A percentile compares a stretch with the other conserved stretches of the same genome.
Conservation (phyloP, 371 early-diverging fungal species). For the Mortierella sp. region DNA sequence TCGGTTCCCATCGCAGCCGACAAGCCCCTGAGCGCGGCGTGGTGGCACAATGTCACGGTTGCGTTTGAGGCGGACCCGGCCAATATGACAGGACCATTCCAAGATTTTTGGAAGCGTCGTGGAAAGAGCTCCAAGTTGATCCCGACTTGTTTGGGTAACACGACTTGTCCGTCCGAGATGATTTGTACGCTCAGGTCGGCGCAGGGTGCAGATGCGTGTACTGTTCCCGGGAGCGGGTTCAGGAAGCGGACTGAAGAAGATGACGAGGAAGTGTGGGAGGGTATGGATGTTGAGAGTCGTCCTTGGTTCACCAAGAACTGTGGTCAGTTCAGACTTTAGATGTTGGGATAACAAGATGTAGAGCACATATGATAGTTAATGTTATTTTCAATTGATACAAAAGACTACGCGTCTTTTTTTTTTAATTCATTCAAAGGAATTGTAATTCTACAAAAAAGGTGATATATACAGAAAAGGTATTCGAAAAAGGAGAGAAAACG, state of each 20-base stretch:
- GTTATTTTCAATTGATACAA: neutral
- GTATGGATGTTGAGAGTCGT: neutral
- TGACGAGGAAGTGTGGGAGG: neutral
- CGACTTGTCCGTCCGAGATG: conserved; percentile 55
- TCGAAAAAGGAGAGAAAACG: neutral
- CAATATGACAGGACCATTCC: conserved; percentile 36
- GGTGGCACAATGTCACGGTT: conserved; percentile 68
- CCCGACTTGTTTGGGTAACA: conserved; percentile 43
- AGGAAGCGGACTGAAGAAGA: neutral
- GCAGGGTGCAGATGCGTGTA: conserved; percentile 41
- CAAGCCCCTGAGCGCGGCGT: conserved; percentile 62
- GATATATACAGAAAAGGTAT: neutral
- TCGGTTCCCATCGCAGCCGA: conserved; percentile 36
- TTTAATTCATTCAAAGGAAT: neutral
- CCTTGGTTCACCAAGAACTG: neutral
- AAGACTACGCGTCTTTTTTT: neutral
- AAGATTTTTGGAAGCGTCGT: conserved; percentile 59
- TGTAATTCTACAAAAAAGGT: neutral
- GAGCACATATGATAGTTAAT: neutral
- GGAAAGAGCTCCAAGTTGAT: conserved; percentile 59
- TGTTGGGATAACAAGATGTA: neutral
- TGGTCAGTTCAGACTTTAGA: neutral
- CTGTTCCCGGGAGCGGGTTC: conserved; percentile 2
- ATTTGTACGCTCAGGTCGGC: conserved; percentile 65
- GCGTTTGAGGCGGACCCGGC: conserved; percentile 60